Evolutionary conservation across 495 filamentous ascomycete species (phyloP).

Genomic region (Hypoxylon cercidicola): DNA sequence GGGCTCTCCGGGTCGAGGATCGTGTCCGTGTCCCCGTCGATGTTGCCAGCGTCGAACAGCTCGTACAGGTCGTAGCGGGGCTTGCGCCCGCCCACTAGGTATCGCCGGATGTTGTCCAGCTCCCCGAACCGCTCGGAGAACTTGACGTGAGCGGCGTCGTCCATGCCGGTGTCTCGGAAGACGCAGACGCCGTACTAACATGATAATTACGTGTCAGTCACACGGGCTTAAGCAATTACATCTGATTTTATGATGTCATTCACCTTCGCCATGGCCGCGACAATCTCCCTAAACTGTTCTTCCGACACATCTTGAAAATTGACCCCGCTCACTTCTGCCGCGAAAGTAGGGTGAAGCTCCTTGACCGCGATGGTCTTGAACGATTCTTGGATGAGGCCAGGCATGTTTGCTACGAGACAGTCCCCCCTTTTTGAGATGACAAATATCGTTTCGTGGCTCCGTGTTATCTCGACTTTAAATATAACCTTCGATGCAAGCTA

Average conservation of each 20-base stretch:
- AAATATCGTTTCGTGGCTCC: not conserved
- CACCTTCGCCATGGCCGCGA: slow-evolving; percentile 61
- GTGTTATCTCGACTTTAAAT: not conserved
- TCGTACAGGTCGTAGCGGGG: slow-evolving; percentile 60
- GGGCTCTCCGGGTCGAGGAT: slow-evolving; percentile 54
- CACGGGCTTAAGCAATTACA: too few species aligned
- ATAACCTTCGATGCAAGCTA: not conserved
- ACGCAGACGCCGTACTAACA: slow-evolving; percentile 66
- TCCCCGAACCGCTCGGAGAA: slow-evolving; percentile 67
- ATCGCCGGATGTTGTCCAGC: slow-evolving; percentile 68
- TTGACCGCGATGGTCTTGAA: slow-evolving; percentile 55
- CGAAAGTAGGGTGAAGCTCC: slow-evolving; percentile 64
- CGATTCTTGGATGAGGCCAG: slow-evolving; percentile 40
- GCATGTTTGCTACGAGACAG: slow-evolving; percentile 31
- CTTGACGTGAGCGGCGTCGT: slow-evolving; percentile 63
- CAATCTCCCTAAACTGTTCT: slow-evolving; percentile 59
- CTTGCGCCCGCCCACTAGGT: slow-evolving; percentile 56
- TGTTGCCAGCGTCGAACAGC: slow-evolving; percentile 69
- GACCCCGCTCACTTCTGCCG: slow-evolving; percentile 64
- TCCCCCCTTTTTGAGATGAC: not conserved
- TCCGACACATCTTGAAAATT: slow-evolving; percentile 58
- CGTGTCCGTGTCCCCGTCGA: slow-evolving; percentile 52
- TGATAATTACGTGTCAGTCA: not conserved
- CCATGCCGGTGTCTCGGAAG: slow-evolving; percentile 63
- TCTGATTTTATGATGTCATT: slow-evolving; percentile 1